Percentiles rank a stretch among this genome's conserved stretches.
Conservation (phyloP, 768 basidiomycete species). For the Mycena leptocephala region DNA sequence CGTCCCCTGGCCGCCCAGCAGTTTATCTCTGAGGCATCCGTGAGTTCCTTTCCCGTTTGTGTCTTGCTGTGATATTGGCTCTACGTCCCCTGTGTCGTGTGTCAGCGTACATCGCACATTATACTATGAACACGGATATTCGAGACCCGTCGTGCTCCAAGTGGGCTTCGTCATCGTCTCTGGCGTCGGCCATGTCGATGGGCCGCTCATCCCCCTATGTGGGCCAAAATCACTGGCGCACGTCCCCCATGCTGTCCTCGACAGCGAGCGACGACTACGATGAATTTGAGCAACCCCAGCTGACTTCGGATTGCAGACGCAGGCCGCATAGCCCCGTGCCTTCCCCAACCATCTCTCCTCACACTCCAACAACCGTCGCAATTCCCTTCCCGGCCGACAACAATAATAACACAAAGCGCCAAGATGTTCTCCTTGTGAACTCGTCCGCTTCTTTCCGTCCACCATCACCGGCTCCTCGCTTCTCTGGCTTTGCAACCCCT, state of each 20-base stretch:
- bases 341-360: conserved; percentile 17
- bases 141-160: conserved; percentile 21
- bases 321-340: conserved; percentile 26
- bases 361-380: conserved; percentile 9
- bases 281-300: conserved; percentile 22
- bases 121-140: conserved; percentile 14
- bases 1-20: conserved; percentile 30
- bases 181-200: neutral
- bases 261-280: conserved; percentile 29
- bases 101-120: conserved; percentile 7
- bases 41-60: conserved; percentile 28
- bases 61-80: conserved; percentile 21
- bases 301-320: conserved; percentile 34
- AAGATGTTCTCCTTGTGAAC: conserved; percentile 35
- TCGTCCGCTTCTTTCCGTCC: conserved; percentile 24
- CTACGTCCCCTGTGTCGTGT: neutral
- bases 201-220: neutral
- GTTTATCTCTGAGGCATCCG: conserved; percentile 31
- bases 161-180: conserved; percentile 17
- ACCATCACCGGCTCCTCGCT: conserved; percentile 36
- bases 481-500: conserved; percentile 45
- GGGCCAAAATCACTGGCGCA: neutral
- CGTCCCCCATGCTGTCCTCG: conserved; percentile 35
- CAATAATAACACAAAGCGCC: conserved; percentile 7
- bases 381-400: conserved; percentile 30